These are phyloP conservation scores for Colletotrichum spinosum DNA, from an alignment of 2,329 filamentous ascomycete genomes.

Conservation along the genomic window DNA sequence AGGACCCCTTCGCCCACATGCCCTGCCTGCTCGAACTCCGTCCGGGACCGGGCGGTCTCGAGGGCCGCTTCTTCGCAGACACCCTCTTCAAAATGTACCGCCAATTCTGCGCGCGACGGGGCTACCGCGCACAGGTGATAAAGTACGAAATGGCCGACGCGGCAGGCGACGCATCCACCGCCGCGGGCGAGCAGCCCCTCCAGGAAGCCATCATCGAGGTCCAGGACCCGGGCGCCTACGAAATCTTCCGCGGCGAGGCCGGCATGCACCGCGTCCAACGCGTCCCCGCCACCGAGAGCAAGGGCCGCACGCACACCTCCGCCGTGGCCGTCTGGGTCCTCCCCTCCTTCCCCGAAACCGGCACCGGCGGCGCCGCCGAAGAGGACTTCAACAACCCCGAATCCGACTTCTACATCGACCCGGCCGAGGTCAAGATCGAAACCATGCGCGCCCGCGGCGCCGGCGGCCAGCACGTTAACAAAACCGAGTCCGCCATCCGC, in stretches of 20 bases:
- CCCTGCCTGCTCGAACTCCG: constrained; percentile 93
- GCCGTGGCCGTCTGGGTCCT: constrained; percentile 93
- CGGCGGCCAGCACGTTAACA: constrained; percentile 98
- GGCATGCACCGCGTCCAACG: constrained; percentile 97
- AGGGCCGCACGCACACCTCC: constrained; percentile 92
- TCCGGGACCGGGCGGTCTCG: constrained; percentile 90
- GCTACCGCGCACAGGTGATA: constrained; percentile 74
- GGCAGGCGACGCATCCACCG: constrained; percentile 62
- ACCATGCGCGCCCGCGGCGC: constrained; percentile 93
- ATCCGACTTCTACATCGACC: constrained; percentile 91
- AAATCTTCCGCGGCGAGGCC: constrained; percentile 84
- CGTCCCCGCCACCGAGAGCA: constrained; percentile 89
- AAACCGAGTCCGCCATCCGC: constrained; percentile 94
- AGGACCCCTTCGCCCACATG: constrained; percentile 89
- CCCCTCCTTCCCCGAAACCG: constrained; percentile 78
- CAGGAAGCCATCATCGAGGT: constrained; percentile 92
- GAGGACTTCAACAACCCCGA: constrained; percentile 81
- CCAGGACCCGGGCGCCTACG: constrained; percentile 81
- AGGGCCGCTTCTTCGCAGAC: constrained; percentile 90
- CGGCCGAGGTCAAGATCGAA: constrained; percentile 84
- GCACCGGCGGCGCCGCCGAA: constrained; percentile 60
- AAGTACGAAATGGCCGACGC: constrained; percentile 85
- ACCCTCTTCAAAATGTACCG: constrained; percentile 93
- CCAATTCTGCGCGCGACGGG: constrained; percentile 76
- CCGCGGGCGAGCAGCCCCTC: constrained; percentile 75